A percentile compares a stretch with the other conserved stretches of the same genome.
Conservation (phyloP, 2,329 filamentous ascomycete genomes). For the Xylaria sp. region DNA sequence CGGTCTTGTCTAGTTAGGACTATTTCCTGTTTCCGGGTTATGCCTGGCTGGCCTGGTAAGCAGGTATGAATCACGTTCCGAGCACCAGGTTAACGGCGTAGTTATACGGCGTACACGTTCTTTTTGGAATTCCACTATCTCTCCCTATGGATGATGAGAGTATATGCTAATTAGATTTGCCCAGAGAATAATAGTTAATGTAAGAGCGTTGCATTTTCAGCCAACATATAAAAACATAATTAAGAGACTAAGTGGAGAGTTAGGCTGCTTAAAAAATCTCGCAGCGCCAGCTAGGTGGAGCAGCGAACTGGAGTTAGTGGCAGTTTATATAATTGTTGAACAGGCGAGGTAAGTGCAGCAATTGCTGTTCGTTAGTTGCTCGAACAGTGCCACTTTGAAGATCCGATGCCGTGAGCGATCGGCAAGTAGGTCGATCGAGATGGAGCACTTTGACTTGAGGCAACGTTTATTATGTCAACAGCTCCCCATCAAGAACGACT, state of each 20-base stretch:
- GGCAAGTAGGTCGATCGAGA: not conserved
- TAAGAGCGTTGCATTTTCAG: not conserved
- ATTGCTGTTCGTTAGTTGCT: not conserved
- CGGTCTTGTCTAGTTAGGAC: not conserved
- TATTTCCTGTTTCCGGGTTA: not conserved
- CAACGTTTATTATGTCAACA: not conserved
- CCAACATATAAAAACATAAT: not conserved
- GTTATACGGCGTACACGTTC: not conserved
- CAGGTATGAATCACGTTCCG: conserved; percentile 1
- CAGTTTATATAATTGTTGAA: conserved; percentile 8
- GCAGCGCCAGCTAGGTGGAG: not conserved
- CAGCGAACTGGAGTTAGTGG: not conserved
- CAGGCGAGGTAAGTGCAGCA: not conserved
- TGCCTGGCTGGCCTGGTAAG: not conserved
- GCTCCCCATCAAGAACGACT: not conserved
- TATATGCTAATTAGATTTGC: not conserved
- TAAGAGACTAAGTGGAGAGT: conserved; percentile 10
- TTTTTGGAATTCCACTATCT: not conserved
- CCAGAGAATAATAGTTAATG: not conserved
- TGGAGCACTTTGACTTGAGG: not conserved
- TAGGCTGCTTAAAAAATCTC: not conserved
- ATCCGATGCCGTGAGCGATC: not conserved
- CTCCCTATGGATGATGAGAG: not conserved
- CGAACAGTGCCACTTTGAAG: not conserved
- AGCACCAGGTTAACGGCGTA: not conserved